Base-by-base conservation (phyloP, 306 rosid genomes). In the Oemleria cerasiformis region DNA sequence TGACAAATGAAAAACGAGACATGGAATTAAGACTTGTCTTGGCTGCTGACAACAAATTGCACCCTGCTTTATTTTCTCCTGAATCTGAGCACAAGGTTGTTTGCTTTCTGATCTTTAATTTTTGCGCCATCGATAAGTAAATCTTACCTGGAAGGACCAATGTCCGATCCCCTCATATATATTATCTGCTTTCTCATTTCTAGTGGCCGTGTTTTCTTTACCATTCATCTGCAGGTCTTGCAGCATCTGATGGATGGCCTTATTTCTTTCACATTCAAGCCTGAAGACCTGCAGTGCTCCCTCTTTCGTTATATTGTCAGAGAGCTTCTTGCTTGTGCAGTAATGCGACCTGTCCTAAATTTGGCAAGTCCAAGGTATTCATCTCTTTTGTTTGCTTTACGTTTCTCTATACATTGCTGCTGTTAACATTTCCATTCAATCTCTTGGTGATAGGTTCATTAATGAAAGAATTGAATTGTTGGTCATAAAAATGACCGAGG, bases 271-370 rank as follows among this genome's bases (percentile, higher is more conserved):
- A 86, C 92, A 5, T 83, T 88, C 84, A 91, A 83, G 87, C 84
- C 83, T 55, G 97, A 85, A 81, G 97, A 95, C 77, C 83, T 95
- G 85, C 88, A 83, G 72, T 95, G 99, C 83, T 75, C 86, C 81
- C 86, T 84, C 88, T 95, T 95, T 51, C 96, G 93, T 66, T 91
- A 66, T 78, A 79, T 84, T 43, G 85, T 72, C n/a, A 89, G 96
- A 87, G 97, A 95, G 86, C 97, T 95, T 82, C 92, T 95, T 73
- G 92, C 99, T 75, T 88, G 96, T 89, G 88, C 97, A 77, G 97
- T 91, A 67, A 85, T 95, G 79, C 86, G 99, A 60, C 97, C 99
- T 56, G 85, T 95, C 73, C 62, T 95, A 54, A 91, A 95, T 63
- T 80, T 95, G 36, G 99, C 97, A 49, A 91, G 75, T 86, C 99